Base-by-base conservation (phyloP, 2,329 filamentous ascomycete genomes). In the Arthrinium puccinioides region DNA sequence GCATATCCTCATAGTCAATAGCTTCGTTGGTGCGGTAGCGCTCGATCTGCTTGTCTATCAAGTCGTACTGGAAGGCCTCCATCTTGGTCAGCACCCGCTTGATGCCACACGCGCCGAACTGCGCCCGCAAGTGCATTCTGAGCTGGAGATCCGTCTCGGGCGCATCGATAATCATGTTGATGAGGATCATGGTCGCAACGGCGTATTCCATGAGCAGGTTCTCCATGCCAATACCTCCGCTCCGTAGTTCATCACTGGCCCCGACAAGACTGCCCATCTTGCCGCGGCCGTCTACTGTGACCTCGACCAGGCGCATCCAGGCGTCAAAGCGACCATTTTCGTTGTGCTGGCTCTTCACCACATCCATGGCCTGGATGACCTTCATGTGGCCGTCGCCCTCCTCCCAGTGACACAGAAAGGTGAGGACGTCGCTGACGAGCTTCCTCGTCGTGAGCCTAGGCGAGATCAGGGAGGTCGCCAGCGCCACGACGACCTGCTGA, bases 171-270 rank as follows among this genome's bases (percentile, higher is more conserved):
- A 97, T 76, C 83, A 94, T 94, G 66, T 97, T 98, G 70, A 97
- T 79, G 54, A 98, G 73, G 57, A 97, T 88, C 54, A 98, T 76
- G 2, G 89, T 94, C 23, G 90, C 87, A 33, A 97, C 87, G 26
- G 89, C 90, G 56, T 98, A 98, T 72, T 98, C 92, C 92, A 98
- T 97, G 37, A 98, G 74, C 53, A 96, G 70, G 62, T 97, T 97
- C 73, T 98, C 92, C 82, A 97, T 95, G 59, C 92, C 92, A 54
- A 96, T 94, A 46, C 92, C 92, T 47, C 92, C 92, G 53, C 86
- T 95, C 50, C 92, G 84, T 41, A 95, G 82, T 66, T 98, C 92
- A 54, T 97, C 92, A 54, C 88, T 96, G 21, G 92, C 92, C 47
- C 92, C 92, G 20, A 98, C 92, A 51, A 97, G 70, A 65, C 89